Conservation (phyloP, 495 filamentous ascomycete genomes). For the Chaetomidium leptoderma region DNA sequence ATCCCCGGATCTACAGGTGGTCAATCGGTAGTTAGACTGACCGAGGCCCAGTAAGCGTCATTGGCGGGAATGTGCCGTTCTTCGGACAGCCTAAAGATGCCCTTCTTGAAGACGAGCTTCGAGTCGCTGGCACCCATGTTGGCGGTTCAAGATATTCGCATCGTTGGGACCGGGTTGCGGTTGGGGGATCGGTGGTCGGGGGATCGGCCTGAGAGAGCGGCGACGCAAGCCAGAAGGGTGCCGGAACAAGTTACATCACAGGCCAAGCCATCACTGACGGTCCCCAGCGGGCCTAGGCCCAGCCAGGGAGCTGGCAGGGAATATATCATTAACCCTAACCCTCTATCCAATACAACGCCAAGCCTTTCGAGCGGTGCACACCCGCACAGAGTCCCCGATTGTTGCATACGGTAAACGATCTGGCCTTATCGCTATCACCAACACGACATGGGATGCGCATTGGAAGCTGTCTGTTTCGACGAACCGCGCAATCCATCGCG, state of each 20-base stretch:
- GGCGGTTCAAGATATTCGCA: slow-evolving; percentile 24
- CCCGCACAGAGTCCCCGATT: slow-evolving; percentile 11
- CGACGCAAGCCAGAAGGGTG: neutral
- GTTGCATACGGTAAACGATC: slow-evolving; percentile 27
- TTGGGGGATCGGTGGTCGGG: no score
- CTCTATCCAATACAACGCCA: neutral
- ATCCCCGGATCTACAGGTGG: no score
- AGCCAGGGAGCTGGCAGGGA: neutral
- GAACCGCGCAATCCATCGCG: neutral
- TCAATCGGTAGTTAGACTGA: no score
- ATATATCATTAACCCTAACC: slow-evolving; percentile 28
- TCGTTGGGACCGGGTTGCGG: no score
- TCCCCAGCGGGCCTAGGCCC: neutral
- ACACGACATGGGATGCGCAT: neutral
- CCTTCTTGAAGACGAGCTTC: slow-evolving; percentile 98
- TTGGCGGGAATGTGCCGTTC: slow-evolving; percentile 80
- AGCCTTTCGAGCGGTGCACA: neutral
- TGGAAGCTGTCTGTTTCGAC: slow-evolving; percentile 11
- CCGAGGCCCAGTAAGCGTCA: slow-evolving; percentile 90
- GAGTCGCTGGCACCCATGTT: slow-evolving; percentile 97
- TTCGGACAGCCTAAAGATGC: slow-evolving; percentile 94
- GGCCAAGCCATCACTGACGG: neutral
- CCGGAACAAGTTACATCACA: slow-evolving; percentile 19
- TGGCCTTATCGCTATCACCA: slow-evolving; percentile 29
- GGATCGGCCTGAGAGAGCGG: neutral